phyloP scores from a whole-genome alignment of 2,329 filamentous ascomycete species.

The Keithomyces neogunnii region DNA sequence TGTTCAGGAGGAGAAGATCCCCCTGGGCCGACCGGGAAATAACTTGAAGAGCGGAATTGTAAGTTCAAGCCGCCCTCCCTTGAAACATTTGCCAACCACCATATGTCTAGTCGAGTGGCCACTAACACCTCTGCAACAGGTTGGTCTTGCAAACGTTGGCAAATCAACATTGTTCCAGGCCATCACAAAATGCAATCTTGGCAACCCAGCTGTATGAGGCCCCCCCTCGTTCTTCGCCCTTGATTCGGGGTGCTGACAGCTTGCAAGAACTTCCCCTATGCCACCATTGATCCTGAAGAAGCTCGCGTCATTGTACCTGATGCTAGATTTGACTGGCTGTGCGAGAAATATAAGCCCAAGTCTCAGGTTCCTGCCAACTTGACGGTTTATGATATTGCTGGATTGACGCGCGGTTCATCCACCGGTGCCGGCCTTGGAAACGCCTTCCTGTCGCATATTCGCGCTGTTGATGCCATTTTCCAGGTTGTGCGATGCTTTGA shows the following conservation, averaged over 20 bases:
- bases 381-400: slow-evolving; percentile 97
- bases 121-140: slow-evolving; percentile 41
- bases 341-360: slow-evolving; percentile 95
- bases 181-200: slow-evolving; percentile 94
- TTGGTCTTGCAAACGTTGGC: slow-evolving; percentile 97
- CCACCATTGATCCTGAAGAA: slow-evolving; percentile 98
- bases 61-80: slow-evolving; percentile 25
- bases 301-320: slow-evolving; percentile 95
- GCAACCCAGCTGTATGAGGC: slow-evolving; percentile 82
- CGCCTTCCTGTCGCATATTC: slow-evolving; percentile 96
- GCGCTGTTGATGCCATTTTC: slow-evolving; percentile 96
- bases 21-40: slow-evolving; percentile 93
- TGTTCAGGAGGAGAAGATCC: slow-evolving; percentile 88
- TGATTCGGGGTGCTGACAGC: slow-evolving; percentile 32
- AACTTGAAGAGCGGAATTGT: slow-evolving; percentile 99
- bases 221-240: slow-evolving; percentile 19
- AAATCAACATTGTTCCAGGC: slow-evolving; percentile 99
- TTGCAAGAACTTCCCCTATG: slow-evolving; percentile 88
- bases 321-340: slow-evolving; percentile 91
- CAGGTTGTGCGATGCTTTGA: slow-evolving; percentile 96
- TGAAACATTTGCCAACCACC: background rate
- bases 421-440: slow-evolving; percentile 97
- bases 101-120: background rate
- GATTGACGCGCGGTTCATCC: slow-evolving; percentile 89
- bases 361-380: slow-evolving; percentile 93